These are phyloP conservation scores for Trichoderma virens DNA, from an alignment of 495 filamentous ascomycete species.

Conservation along the genomic window DNA sequence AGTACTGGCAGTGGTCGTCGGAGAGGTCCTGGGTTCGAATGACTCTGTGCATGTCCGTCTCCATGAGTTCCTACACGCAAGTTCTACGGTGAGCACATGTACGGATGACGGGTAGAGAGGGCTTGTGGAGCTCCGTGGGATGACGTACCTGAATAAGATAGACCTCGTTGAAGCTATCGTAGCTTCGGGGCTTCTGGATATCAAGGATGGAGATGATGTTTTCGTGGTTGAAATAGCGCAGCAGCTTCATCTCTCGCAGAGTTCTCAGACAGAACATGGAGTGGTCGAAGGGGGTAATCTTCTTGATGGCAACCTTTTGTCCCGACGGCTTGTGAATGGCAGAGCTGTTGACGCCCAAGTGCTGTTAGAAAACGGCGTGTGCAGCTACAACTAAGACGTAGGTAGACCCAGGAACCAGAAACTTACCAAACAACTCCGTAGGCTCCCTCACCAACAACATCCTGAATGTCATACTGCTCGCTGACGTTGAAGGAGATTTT, in stretches of 20 bases:
- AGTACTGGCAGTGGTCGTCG: constrained; percentile 99
- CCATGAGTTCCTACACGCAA: constrained; percentile 80
- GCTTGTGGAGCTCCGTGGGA: not conserved
- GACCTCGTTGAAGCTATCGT: constrained; percentile 93
- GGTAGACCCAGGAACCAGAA: too few relatives aligned
- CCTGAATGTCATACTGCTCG: constrained; percentile 98
- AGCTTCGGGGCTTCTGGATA: constrained; percentile 95
- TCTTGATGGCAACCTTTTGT: constrained; percentile 99
- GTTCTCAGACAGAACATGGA: constrained; percentile 99
- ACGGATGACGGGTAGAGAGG: not conserved
- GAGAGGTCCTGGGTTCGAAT: constrained; percentile 98
- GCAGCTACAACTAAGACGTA: not conserved
- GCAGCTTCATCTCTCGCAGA: constrained; percentile 97
- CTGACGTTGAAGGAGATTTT: constrained; percentile 99
- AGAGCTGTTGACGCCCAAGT: constrained; percentile 52
- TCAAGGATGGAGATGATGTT: constrained; percentile 99
- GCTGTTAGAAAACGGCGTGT: constrained; percentile 15
- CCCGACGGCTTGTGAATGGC: constrained; percentile 97
- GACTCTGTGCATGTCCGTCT: constrained; percentile 99
- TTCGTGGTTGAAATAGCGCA: constrained; percentile 99
- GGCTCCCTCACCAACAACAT: constrained; percentile 97
- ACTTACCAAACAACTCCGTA: constrained; percentile 95
- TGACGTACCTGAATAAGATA: constrained; percentile 88
- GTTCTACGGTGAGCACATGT: constrained; percentile 13
- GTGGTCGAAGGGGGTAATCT: constrained; percentile 98